A percentile compares a stretch with the other conserved stretches of the same genome.
These are phyloP conservation scores for Phytophthora pinifolia DNA, from an alignment of 352 stramenopile species.

Conservation along the genomic window DNA sequence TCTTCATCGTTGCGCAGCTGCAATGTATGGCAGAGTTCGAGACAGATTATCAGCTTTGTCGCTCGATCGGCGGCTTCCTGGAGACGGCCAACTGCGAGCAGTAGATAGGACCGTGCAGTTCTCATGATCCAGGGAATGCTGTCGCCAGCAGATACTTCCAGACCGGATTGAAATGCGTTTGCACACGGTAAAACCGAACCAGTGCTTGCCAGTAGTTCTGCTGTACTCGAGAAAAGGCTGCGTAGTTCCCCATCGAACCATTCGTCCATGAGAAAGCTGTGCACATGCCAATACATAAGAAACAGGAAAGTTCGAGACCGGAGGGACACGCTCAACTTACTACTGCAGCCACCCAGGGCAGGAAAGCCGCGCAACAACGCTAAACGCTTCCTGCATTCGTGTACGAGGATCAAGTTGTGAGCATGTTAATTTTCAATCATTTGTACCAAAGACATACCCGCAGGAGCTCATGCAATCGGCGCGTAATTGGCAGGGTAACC, in stretches of 20 bases:
- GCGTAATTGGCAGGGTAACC: slow-evolving; percentile 26
- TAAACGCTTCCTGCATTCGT: slow-evolving; percentile 31
- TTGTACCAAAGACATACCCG: slow-evolving; percentile 7
- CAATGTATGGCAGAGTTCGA: slow-evolving; percentile 19
- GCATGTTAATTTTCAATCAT: not conserved
- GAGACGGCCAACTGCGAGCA: slow-evolving; percentile 15
- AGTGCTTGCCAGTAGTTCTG: slow-evolving; percentile 10
- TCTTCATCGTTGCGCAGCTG: slow-evolving; percentile 7
- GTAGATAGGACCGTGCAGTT: slow-evolving; percentile 13
- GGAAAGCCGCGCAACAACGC: slow-evolving; percentile 28
- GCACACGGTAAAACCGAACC: slow-evolving; percentile 9
- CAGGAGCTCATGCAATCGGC: slow-evolving; percentile 22
- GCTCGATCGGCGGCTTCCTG: slow-evolving; percentile 13
- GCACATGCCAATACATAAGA: not conserved
- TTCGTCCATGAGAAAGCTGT: slow-evolving; percentile 28
- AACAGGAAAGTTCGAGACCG: not conserved
- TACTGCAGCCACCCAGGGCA: slow-evolving; percentile 40
- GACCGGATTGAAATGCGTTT: slow-evolving; percentile 1
- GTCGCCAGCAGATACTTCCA: slow-evolving; percentile 1
- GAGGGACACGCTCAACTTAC: slow-evolving; percentile 10
- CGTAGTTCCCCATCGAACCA: slow-evolving; percentile 21
- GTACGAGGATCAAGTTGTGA: not conserved
- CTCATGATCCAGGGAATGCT: slow-evolving; percentile 20
- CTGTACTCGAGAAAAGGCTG: slow-evolving; percentile 10
- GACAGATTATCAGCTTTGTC: slow-evolving; percentile 23